These are phyloP conservation scores for Populus hybrid DNA, from an alignment of 441 rosid species.

Conservation along the genomic window DNA sequence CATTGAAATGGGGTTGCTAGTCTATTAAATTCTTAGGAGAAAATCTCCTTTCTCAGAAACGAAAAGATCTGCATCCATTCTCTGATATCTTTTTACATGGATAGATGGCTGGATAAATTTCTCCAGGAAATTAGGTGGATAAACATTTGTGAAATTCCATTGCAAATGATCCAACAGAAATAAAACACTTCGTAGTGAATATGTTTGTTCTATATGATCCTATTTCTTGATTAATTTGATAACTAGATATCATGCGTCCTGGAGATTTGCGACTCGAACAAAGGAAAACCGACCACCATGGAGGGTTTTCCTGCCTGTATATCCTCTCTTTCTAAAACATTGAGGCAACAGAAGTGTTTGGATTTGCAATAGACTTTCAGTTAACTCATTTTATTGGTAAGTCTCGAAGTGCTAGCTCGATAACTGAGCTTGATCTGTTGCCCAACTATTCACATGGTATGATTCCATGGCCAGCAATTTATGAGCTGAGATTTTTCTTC, in stretches of 20 bases:
- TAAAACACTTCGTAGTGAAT: neutral
- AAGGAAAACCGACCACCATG: conserved; percentile 12
- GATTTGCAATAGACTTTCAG: too few relatives aligned
- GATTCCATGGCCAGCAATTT: too few relatives aligned
- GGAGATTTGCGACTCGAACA: conserved; percentile 1
- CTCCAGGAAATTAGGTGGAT: neutral
- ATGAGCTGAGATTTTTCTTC: too few relatives aligned
- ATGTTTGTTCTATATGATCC: too few relatives aligned
- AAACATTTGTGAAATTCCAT: neutral
- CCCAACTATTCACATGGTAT: too few relatives aligned
- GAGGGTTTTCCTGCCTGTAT: neutral
- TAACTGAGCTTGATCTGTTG: too few relatives aligned
- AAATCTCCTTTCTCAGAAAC: neutral
- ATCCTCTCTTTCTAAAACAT: neutral
- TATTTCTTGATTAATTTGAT: neutral
- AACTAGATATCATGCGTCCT: neutral
- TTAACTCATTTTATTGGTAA: too few relatives aligned
- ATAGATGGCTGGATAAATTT: conserved; percentile 4
- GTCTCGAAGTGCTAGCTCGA: too few relatives aligned
- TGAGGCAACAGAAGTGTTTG: neutral
- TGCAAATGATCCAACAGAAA: neutral
- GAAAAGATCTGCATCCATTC: conserved; percentile 6
- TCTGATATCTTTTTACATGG: conserved; percentile 21
- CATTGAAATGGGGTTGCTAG: neutral
- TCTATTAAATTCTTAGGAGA: neutral